A percentile compares a stretch with the other conserved stretches of the same genome.
Evolutionary conservation across 78 protist genomes (phyloP).

Genomic region (Dictyostelium intermedium): DNA sequence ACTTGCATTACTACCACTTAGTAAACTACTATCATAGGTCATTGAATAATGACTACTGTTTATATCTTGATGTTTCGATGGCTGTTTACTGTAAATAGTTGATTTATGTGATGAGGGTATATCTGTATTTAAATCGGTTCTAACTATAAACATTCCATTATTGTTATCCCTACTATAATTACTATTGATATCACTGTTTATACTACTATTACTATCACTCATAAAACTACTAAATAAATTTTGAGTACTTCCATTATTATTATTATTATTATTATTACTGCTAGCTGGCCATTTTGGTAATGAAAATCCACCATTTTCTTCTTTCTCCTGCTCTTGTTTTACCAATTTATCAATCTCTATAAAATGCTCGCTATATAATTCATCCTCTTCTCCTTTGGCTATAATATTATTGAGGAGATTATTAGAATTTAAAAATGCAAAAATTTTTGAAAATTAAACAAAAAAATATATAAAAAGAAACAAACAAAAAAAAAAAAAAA

Average conservation of each 20-base stretch:
- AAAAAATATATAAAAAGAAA: neutral
- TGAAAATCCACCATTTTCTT: neutral
- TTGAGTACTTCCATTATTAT: neutral
- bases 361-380: slow-evolving; percentile 11
- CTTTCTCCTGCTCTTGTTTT: neutral
- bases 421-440: neutral
- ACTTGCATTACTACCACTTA: neutral
- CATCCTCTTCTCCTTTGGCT: slow-evolving; percentile 15
- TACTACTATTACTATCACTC: neutral
- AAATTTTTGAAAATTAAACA: no score
- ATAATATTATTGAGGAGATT: neutral
- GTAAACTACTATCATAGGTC: neutral
- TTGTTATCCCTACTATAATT: neutral
- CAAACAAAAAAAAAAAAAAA: neutral
- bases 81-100: slow-evolving; percentile 1
- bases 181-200: neutral
- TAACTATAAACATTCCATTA: slow-evolving; percentile 5
- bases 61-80: neutral
- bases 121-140: slow-evolving; percentile 15
- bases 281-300: slow-evolving; percentile 4
- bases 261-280: neutral
- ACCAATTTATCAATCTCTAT: slow-evolving; percentile 46
- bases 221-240: neutral
- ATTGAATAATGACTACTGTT: neutral
- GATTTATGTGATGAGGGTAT: slow-evolving; percentile 44